Evolutionary conservation across 2,329 filamentous ascomycete species (phyloP), one percentile per base, ranked within the genome.

Genomic region (Fusarium buxicola): DNA sequence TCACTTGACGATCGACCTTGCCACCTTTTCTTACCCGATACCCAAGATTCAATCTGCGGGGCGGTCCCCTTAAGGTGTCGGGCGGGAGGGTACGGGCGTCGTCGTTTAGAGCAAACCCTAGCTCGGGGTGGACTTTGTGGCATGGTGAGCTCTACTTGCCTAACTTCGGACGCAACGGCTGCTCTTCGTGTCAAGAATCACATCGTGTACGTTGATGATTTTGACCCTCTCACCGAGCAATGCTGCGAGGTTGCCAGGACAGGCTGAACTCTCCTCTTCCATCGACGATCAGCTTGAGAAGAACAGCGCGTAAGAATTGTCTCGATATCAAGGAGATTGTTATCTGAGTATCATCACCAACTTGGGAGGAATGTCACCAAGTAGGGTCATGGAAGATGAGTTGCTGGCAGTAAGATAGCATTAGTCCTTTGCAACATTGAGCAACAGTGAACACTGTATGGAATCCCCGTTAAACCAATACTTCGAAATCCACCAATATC

Each of bases 131-230:
- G 41, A 21, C 21, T 32, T 13, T 51, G 38, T 11, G 48, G 48
- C 12, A 34, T 51, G 11, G 24, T 35, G 12, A 44, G 21, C 15
- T 51, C 30, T 24, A 15, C 11, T 18, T 27, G 35, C 30, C 16
- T 24, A 12, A n/a, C 18, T 28, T 9, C 8, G 9, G 30, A n/a
- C 10, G 21, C n/a, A 40, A 8, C 8, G 5, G 13, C 9, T 27
- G 13, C 48, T 15, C 15, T 15, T n/a, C 2, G 5, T 2, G 28
- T 15, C 7, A 13, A 24, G 2, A 13, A 28, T 7, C 16, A 44
- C 15, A 35, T 51, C 10, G 30, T 51, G 8, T 51, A 25, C 16
- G 24, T 31, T 18, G 38, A 35, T 41, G 48, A 44, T 25, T 35
- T 44, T 25, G 38, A 44, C n/a, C 15, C 8, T 15, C 21, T 51